Percentiles rank a stretch among this genome's conserved stretches.
Evolutionary conservation across 805 yeast genomes (phyloP).

Genomic region (Maudiozyma saulgeensis): DNA sequence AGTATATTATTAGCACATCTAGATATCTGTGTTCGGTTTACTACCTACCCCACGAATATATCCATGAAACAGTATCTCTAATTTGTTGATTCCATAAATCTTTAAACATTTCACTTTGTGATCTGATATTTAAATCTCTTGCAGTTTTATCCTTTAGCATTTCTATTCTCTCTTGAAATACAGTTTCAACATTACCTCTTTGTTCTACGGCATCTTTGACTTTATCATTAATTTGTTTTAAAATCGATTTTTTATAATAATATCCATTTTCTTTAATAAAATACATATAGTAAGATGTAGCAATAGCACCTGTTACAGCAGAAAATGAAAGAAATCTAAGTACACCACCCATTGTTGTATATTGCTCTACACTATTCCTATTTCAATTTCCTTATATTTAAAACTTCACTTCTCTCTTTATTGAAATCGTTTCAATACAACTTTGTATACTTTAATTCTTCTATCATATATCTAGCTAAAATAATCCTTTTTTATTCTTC

Average conservation of each 20-base stretch:
- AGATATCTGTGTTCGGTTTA: not conserved
- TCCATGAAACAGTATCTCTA: slow-evolving; percentile 19
- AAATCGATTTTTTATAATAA: slow-evolving; percentile 15
- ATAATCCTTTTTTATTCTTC: too few species aligned
- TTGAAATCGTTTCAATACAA: too few species aligned
- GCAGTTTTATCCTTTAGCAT: slow-evolving; percentile 2
- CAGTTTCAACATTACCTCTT: slow-evolving; percentile 9
- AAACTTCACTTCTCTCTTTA: too few species aligned
- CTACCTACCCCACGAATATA: slow-evolving; percentile 20
- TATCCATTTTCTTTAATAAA: slow-evolving; percentile 17
- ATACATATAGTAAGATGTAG: slow-evolving; percentile 19
- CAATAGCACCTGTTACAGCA: slow-evolving; percentile 11
- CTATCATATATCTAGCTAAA: too few species aligned
- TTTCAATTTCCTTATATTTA: not conserved
- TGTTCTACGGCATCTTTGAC: slow-evolving; percentile 18
- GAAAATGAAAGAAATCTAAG: slow-evolving; percentile 17
- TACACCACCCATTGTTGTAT: slow-evolving; percentile 15
- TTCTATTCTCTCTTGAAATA: slow-evolving; percentile 3
- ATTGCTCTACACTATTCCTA: not conserved
- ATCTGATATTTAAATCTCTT: slow-evolving; percentile 11
- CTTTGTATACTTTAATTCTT: too few species aligned
- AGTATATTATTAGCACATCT: not conserved
- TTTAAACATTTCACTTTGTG: slow-evolving; percentile 21
- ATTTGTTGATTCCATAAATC: slow-evolving; percentile 26
- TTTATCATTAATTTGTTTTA: slow-evolving; percentile 16